These are phyloP conservation scores for Ophiosphaerella korrae DNA, from an alignment of 2,329 filamentous ascomycete species.

Conservation along the genomic window DNA sequence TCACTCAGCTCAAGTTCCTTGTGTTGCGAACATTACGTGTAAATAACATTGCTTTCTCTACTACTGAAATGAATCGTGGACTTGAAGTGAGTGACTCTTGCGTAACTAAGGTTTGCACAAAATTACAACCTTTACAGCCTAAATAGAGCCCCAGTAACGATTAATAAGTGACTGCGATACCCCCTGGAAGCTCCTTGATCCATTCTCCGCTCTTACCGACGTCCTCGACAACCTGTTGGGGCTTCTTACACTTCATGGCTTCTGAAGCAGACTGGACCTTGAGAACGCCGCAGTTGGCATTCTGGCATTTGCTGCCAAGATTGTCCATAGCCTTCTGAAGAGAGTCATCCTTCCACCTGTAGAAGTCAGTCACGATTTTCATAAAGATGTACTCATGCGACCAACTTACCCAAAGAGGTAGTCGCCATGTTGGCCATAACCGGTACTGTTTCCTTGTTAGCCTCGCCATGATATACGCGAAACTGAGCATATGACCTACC, in stretches of 20 bases:
- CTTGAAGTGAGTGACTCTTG: background rate
- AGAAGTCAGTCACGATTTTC: too few species aligned
- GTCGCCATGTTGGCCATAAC: slow-evolving; percentile 32
- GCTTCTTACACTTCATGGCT: slow-evolving; percentile 32
- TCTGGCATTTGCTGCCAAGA: slow-evolving; percentile 33
- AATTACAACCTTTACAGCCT: background rate
- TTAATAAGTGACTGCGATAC: slow-evolving; percentile 24
- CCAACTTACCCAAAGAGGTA: slow-evolving; percentile 18
- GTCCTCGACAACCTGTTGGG: slow-evolving; percentile 55
- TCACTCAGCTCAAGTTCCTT: too few species aligned
- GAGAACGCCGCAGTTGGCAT: slow-evolving; percentile 36
- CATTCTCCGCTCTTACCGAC: slow-evolving; percentile 42
- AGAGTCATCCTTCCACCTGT: slow-evolving; percentile 20
- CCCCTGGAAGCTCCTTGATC: slow-evolving; percentile 38
- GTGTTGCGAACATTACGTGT: too few species aligned
- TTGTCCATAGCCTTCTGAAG: slow-evolving; percentile 24
- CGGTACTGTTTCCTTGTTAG: slow-evolving; percentile 14
- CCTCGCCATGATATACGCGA: background rate
- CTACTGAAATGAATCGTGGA: too few species aligned
- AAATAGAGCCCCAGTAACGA: background rate
- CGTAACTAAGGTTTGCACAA: too few species aligned
- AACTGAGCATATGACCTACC: slow-evolving; percentile 29
- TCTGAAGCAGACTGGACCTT: slow-evolving; percentile 37
- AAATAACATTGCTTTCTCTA: too few species aligned
- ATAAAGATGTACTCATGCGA: too few species aligned